These are phyloP conservation scores for Calonectria pseudoturangicola DNA, from an alignment of 2,329 filamentous ascomycete species.

Conservation along the genomic window DNA sequence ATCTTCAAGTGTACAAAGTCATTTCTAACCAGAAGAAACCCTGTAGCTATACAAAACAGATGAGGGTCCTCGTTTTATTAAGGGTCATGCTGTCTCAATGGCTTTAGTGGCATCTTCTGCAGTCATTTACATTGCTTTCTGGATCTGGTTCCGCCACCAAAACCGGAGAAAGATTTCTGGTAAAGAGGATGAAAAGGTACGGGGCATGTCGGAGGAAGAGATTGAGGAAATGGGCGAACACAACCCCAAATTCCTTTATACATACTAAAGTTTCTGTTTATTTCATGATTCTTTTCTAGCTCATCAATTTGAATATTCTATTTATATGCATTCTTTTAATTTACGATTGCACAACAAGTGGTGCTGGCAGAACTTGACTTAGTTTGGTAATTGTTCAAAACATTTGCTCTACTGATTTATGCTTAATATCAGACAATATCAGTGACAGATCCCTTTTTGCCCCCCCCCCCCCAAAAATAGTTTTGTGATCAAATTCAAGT, in stretches of 20 bases:
- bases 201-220: slow-evolving; percentile 56
- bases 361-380: too few relatives aligned
- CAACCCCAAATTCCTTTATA: slow-evolving; percentile 57
- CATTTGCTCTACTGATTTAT: too few relatives aligned
- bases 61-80: slow-evolving; percentile 67
- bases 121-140: slow-evolving; percentile 63
- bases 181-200: slow-evolving; percentile 54
- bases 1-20: not conserved
- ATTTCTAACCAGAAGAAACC: not conserved
- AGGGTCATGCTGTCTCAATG: slow-evolving; percentile 70
- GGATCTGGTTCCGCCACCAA: slow-evolving; percentile 55
- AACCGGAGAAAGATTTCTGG: slow-evolving; percentile 60
- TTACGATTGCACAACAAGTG: too few relatives aligned
- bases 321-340: too few relatives aligned
- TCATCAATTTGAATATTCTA: too few relatives aligned
- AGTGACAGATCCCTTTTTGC: too few relatives aligned
- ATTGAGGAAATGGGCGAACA: slow-evolving; percentile 57
- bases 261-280: slow-evolving; percentile 44
- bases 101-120: slow-evolving; percentile 66
- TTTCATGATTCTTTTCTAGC: not conserved
- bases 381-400: too few relatives aligned
- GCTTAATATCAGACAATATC: too few relatives aligned
- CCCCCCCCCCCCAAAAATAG: too few relatives aligned
- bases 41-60: slow-evolving; percentile 53
- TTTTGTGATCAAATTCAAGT: too few relatives aligned